A percentile compares a stretch with the other conserved stretches of the same genome.
phyloP scores from a whole-genome alignment of 2,329 filamentous ascomycete species.

The Ilyonectria sp. region DNA sequence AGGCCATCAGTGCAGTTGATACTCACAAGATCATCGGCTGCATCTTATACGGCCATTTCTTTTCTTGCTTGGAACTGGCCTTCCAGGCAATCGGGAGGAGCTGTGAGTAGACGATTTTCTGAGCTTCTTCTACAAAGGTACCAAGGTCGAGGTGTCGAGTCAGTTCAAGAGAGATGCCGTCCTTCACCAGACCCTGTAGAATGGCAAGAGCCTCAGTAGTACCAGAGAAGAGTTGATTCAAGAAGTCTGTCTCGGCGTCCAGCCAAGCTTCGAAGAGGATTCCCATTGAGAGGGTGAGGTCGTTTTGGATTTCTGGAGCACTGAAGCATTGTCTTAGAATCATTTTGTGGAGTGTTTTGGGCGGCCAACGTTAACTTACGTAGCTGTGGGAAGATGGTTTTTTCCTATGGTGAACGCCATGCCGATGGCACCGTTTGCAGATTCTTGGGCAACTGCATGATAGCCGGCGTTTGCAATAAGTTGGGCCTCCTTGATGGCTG shows the following conservation, averaged over 20 bases:
- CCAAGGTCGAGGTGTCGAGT: background rate
- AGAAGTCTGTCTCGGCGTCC: background rate
- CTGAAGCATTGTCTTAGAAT: background rate
- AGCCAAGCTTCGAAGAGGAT: slow-evolving; percentile 4
- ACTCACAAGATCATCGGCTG: slow-evolving; percentile 15
- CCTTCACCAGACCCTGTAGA: background rate
- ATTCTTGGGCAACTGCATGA: background rate
- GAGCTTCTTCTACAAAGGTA: background rate
- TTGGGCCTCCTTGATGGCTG: background rate
- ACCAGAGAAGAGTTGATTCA: slow-evolving; percentile 5
- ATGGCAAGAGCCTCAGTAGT: background rate
- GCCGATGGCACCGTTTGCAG: slow-evolving; percentile 2
- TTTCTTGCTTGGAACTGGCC: background rate
- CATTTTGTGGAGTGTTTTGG: background rate
- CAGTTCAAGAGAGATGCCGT: slow-evolving; percentile 6
- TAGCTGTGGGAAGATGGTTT: background rate
- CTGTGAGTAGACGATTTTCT: slow-evolving; percentile 14
- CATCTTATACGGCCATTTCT: background rate
- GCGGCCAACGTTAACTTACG: background rate
- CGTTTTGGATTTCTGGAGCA: background rate
- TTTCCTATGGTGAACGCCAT: slow-evolving; percentile 1
- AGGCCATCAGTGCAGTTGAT: background rate
- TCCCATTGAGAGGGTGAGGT: slow-evolving; percentile 4
- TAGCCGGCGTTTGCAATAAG: background rate
- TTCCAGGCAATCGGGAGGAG: slow-evolving; percentile 4